These are phyloP conservation scores for Puccinia coronata DNA, from an alignment of 1,284 basidiomycete species.

Conservation along the genomic window DNA sequence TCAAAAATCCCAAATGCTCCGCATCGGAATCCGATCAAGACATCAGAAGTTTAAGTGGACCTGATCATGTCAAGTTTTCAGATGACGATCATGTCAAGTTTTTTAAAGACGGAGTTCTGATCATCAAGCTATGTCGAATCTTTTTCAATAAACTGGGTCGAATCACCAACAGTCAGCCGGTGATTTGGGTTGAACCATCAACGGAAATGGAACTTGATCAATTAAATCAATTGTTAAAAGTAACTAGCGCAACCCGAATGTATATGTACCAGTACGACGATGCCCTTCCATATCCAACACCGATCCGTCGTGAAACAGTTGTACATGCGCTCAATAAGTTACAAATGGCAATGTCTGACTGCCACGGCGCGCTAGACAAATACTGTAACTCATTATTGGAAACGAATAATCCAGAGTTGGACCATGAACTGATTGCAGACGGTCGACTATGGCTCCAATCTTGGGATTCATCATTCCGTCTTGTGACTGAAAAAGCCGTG, in stretches of 20 bases:
- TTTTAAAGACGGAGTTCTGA: neutral
- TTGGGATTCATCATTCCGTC: neutral
- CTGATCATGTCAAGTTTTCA: no score
- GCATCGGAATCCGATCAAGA: no score
- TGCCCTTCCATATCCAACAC: neutral
- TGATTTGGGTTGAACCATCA: neutral
- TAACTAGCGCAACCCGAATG: no score
- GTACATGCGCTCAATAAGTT: neutral
- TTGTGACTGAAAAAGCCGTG: neutral
- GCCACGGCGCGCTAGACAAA: no score
- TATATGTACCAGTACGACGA: neutral
- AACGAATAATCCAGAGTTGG: neutral
- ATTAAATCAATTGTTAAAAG: neutral
- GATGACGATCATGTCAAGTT: no score
- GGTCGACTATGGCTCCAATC: neutral
- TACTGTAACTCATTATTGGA: neutral
- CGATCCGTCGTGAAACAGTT: neutral
- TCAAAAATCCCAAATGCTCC: no score
- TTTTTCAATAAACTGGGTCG: neutral
- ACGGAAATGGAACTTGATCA: neutral
- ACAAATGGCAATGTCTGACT: no score
- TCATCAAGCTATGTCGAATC: neutral
- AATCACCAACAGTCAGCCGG: neutral
- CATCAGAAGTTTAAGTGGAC: no score
- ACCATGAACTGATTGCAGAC: neutral